Evolutionary conservation across 1,139 yeast species (phyloP).

Genomic region (Saccharomycopsis crataegensis): DNA sequence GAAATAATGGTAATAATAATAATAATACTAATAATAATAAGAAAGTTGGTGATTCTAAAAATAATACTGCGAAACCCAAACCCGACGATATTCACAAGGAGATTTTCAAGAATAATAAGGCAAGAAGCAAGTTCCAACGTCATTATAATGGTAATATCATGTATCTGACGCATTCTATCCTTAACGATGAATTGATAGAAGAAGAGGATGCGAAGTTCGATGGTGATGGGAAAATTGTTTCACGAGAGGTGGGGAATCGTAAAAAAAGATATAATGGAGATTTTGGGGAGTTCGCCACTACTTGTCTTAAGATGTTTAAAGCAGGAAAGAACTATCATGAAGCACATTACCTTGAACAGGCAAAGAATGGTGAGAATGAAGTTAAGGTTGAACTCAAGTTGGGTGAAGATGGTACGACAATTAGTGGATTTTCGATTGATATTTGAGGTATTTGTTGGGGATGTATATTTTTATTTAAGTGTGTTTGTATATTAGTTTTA

Average conservation of each 20-base stretch:
- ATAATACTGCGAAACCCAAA: background rate
- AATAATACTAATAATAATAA: no score
- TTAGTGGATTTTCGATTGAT: no score
- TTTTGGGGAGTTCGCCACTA: constrained; percentile 16
- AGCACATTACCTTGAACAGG: no score
- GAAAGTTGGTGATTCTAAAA: background rate
- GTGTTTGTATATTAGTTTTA: background rate
- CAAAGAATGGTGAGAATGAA: background rate
- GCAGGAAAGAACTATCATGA: background rate
- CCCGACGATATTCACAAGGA: constrained; percentile 12
- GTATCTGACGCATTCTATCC: constrained; percentile 6
- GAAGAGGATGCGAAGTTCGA: constrained; percentile 11
- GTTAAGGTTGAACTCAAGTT: background rate
- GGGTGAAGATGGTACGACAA: background rate
- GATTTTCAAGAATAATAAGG: constrained; percentile 6
- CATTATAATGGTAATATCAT: constrained; percentile 13
- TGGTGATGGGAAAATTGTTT: background rate
- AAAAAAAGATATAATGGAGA: constrained; percentile 11
- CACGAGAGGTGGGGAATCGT: background rate
- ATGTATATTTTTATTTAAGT: background rate
- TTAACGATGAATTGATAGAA: background rate
- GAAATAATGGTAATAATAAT: no score
- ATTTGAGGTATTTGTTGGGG: background rate
- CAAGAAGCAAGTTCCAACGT: constrained; percentile 1
- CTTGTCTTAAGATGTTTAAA: constrained; percentile 8